These are phyloP conservation scores for Talaromyces marneffei DNA, from an alignment of 2,329 filamentous ascomycete genomes.

Conservation along the genomic window DNA sequence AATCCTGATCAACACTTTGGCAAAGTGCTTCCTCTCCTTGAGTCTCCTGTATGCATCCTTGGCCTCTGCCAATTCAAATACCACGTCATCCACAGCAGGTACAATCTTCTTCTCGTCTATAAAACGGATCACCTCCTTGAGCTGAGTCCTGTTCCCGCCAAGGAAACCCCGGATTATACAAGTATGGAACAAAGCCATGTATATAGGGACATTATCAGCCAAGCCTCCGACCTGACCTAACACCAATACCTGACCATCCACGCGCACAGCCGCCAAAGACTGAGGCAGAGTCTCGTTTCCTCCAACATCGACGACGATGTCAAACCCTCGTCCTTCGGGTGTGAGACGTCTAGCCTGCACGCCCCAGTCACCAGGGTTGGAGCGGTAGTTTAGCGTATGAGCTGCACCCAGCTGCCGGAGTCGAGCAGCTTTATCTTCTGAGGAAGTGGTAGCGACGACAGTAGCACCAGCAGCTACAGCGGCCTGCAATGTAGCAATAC, in stretches of 20 bases:
- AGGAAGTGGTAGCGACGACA: conserved; percentile 52
- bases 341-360: conserved; percentile 37
- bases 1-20: conserved; percentile 31
- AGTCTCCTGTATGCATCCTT: conserved; percentile 24
- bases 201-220: not conserved
- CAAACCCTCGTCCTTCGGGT: conserved; percentile 32
- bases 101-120: conserved; percentile 22
- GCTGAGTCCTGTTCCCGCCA: conserved; percentile 30
- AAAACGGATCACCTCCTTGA: conserved; percentile 31
- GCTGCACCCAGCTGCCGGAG: conserved; percentile 47
- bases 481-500: conserved; percentile 46
- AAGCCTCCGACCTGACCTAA: conserved; percentile 25
- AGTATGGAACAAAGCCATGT: conserved; percentile 20
- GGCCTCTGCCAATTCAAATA: conserved; percentile 28
- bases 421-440: conserved; percentile 45
- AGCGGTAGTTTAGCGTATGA: conserved; percentile 42
- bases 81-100: conserved; percentile 27
- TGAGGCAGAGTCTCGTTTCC: conserved; percentile 39
- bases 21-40: conserved; percentile 26
- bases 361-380: conserved; percentile 34
- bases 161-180: conserved; percentile 33
- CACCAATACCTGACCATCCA: conserved; percentile 36
- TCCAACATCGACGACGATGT: conserved; percentile 38
- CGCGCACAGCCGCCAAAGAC: conserved; percentile 33
- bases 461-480: conserved; percentile 41